Base-by-base conservation (phyloP, 1,139 yeast species). In the Geotrichum klebahnii region DNA sequence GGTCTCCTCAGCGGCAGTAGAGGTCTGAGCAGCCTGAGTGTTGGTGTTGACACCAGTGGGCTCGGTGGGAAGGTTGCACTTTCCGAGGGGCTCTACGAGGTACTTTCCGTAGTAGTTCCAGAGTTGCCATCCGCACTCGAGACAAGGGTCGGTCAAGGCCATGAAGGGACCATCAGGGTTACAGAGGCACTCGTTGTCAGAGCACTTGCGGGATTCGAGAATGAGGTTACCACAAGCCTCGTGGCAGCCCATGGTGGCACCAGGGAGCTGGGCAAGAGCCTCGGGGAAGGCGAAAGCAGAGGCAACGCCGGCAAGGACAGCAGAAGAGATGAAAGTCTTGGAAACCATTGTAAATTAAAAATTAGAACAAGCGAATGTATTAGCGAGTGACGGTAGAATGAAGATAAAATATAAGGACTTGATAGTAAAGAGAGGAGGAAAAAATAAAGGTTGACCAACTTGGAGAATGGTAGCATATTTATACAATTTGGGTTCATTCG, bases 211-310 rank as follows among this genome's bases (percentile, higher is more conserved):
- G 14, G 48, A 36, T 12, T 28, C 43, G 17, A 44, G 33, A 36
- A 44, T 44, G 8, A 44, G 37, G 48, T 44, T 44, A 36, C 48
- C 48, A 14, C 48, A 44, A 31, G 29, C 9, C 12, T 26, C 36
- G 43, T 44, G 48, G 48, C 48, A 44, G n/a, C 19, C 12, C 34
- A 23, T n/a, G 34, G 48, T 44, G 22, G 48, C 48, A 44, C 48
- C 48, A 20, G 48, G 48, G 16, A 44, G 39, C 20, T 44, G 48
- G 16, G 48, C 48, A 36, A 44, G 5, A 34, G 48, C 48, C 26
- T 36, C 48, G 33, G 48, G 48, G 38, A 44, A 44, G 36, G 48
- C 24, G 20, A 44, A 14, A 20, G 48, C 48, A 14, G 29, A 14
- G 22, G 41, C 48, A 12, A 24, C 28, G 16, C 32, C 35, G 24